Evolutionary conservation across 2,329 filamentous ascomycete species (phyloP).

Genomic region (Stagonosporopsis rhizophila): DNA sequence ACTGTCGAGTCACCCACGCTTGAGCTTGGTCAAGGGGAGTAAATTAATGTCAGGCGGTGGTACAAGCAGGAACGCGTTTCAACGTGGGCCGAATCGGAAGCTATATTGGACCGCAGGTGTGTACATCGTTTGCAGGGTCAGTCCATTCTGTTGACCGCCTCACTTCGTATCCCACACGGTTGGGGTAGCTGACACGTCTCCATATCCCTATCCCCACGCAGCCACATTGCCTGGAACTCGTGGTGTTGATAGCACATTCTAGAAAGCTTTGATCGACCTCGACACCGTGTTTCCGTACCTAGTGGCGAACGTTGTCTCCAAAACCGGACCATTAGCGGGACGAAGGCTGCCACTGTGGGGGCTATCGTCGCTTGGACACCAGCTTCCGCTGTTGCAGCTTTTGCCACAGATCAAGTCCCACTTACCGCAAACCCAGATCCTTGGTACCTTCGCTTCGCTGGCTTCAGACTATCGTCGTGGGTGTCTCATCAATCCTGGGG

Average conservation of each 20-base stretch:
- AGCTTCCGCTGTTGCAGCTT: constrained; percentile 12
- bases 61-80: constrained; percentile 12
- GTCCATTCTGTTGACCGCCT: constrained; percentile 4
- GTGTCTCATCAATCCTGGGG: constrained; percentile 1
- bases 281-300: constrained; percentile 3
- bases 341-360: constrained; percentile 11
- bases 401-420: constrained; percentile 14
- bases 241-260: constrained; percentile 1
- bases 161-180: constrained; percentile 5
- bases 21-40: constrained; percentile 3
- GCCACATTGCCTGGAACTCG: not conserved
- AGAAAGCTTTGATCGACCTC: constrained; percentile 10
- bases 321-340: constrained; percentile 7
- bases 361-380: constrained; percentile 14
- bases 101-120: constrained; percentile 4
- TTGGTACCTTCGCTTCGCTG: constrained; percentile 11
- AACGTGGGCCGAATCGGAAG: constrained; percentile 3
- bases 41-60: constrained; percentile 11
- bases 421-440: constrained; percentile 16
- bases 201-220: not conserved
- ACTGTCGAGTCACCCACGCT: constrained; percentile 5
- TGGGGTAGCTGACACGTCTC: constrained; percentile 7
- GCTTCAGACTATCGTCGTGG: constrained; percentile 4
- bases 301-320: constrained; percentile 15
- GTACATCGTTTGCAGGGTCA: not conserved